A percentile compares a stretch with the other conserved stretches of the same genome.
Conservation (phyloP, 2,329 filamentous ascomycete genomes). For the Botrytis fragariae region DNA sequence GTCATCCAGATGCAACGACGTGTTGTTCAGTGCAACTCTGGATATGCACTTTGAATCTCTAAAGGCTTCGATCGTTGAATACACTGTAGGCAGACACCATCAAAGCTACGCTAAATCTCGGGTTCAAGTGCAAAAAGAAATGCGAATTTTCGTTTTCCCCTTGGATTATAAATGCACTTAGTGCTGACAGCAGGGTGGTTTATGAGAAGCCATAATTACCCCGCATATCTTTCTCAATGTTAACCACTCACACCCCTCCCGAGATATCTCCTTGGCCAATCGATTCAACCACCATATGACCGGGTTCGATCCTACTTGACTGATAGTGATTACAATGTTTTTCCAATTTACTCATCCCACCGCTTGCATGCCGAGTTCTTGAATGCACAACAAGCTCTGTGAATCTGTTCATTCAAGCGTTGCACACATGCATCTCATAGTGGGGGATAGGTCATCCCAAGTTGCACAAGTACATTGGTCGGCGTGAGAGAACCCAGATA, state of each 20-base stretch:
- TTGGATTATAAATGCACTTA: neutral
- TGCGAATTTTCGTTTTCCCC: neutral
- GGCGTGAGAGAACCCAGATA: neutral
- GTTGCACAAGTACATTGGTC: conserved; percentile 5
- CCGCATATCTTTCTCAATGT: neutral
- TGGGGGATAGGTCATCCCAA: neutral
- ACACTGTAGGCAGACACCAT: neutral
- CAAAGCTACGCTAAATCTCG: neutral
- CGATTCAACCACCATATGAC: neutral
- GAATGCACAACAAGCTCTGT: neutral
- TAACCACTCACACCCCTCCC: neutral
- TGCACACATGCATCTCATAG: neutral
- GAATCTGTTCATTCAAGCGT: neutral
- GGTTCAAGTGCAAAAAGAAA: neutral
- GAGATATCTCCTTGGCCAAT: conserved; percentile 5
- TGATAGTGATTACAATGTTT: neutral
- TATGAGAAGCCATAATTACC: neutral
- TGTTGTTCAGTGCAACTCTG: neutral
- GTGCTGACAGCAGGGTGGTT: neutral
- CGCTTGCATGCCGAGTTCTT: neutral
- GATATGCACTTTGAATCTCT: neutral
- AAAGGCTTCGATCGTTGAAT: neutral
- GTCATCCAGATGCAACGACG: neutral
- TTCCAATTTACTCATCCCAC: neutral
- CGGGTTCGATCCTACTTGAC: neutral